Percentiles rank a stretch among this genome's conserved stretches.
phyloP scores from a whole-genome alignment of 2,329 filamentous ascomycete species.

The Fusarium compactum region DNA sequence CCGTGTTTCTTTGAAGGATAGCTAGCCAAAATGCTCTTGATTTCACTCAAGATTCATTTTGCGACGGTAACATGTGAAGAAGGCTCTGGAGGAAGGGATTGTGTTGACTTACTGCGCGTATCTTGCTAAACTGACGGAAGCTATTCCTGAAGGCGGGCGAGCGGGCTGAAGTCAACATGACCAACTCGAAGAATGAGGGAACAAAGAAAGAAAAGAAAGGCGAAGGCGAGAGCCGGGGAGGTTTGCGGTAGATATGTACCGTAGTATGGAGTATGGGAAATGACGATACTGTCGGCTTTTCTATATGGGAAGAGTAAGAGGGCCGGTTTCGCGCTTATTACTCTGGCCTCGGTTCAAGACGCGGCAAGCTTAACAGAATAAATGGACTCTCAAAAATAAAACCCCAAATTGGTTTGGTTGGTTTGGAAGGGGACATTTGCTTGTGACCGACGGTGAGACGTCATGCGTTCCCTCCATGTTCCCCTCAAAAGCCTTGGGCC shows the following conservation, averaged over 20 bases:
- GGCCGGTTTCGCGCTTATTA: conserved; percentile 32
- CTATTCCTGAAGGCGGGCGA: conserved; percentile 52
- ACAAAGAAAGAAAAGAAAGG: conserved; percentile 9
- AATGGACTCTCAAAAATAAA: neutral
- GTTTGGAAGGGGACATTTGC: conserved; percentile 19
- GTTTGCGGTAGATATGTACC: conserved; percentile 13
- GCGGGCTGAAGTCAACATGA: conserved; percentile 54
- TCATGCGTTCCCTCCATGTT: conserved; percentile 26
- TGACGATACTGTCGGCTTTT: conserved; percentile 28
- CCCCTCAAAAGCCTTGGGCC: conserved; percentile 46
- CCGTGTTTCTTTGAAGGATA: neutral
- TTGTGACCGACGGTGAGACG: conserved; percentile 38
- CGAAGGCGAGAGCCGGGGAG: conserved; percentile 1
- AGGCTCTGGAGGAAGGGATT: neutral
- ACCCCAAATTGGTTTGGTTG: neutral
- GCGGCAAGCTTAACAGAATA: conserved; percentile 22
- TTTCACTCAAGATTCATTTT: neutral
- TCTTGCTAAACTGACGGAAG: conserved; percentile 49
- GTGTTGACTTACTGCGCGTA: conserved; percentile 43
- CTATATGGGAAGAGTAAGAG: conserved; percentile 29
- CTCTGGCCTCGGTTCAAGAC: conserved; percentile 37
- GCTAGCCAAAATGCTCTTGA: neutral
- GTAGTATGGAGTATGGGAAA: conserved; percentile 2
- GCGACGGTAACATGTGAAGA: conserved; percentile 10
- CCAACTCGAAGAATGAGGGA: conserved; percentile 36